These are phyloP conservation scores for Alnus glutinosa DNA, from an alignment of 306 rosid genomes.

Conservation along the genomic window DNA sequence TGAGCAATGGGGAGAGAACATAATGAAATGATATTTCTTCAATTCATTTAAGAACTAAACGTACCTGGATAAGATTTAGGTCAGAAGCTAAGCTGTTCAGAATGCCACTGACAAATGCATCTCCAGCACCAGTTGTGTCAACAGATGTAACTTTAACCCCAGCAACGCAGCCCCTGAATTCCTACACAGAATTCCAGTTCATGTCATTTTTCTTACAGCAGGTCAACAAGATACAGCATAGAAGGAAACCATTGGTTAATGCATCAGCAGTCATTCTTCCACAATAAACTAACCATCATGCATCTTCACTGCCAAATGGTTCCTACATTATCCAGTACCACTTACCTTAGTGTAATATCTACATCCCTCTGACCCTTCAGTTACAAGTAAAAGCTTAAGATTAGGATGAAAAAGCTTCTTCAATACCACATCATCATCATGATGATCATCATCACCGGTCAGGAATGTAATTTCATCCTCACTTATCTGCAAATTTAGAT, in stretches of 20 bases:
- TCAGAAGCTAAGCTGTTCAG: constrained; percentile 69
- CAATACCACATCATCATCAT: constrained; percentile 68
- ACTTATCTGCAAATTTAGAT: constrained; percentile 58
- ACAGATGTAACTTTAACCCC: constrained; percentile 74
- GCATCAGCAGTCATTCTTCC: not conserved
- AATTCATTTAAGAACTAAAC: constrained; percentile 11
- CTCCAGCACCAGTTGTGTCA: constrained; percentile 98
- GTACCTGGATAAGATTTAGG: constrained; percentile 55
- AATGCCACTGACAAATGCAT: constrained; percentile 89
- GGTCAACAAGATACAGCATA: constrained; percentile 5
- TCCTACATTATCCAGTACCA: constrained; percentile 14
- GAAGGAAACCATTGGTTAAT: not conserved
- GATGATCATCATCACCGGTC: constrained; percentile 71
- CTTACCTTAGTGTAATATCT: constrained; percentile 78
- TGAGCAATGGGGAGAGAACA: no score
- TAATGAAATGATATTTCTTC: not conserved
- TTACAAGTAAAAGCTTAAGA: constrained; percentile 69
- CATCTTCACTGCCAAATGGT: constrained; percentile 1
- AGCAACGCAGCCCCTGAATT: constrained; percentile 69
- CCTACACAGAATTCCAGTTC: constrained; percentile 46
- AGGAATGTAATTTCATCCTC: constrained; percentile 77
- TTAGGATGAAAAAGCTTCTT: constrained; percentile 69
- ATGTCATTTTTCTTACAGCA: not conserved
- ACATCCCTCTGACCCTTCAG: constrained; percentile 81
- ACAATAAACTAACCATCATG: constrained; percentile 2